These are phyloP conservation scores for Pichia gijzeniarum DNA, from an alignment of 805 yeast species.

Conservation along the genomic window DNA sequence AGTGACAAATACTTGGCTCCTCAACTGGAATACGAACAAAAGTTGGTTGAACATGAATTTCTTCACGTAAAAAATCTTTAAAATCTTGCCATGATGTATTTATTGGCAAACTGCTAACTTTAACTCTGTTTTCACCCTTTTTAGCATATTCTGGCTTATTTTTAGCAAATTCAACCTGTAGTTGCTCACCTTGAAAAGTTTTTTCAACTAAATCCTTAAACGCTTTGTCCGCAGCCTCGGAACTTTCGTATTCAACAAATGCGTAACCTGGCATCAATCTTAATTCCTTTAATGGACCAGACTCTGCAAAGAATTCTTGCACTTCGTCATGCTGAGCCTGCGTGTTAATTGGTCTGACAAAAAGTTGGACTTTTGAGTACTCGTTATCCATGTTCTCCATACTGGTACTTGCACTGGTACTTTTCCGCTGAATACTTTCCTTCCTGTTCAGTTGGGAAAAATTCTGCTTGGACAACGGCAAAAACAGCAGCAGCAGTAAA, in stretches of 20 bases:
- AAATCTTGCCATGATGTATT: slow-evolving; percentile 82
- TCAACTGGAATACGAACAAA: slow-evolving; percentile 48
- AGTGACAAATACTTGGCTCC: slow-evolving; percentile 40
- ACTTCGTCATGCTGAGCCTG: slow-evolving; percentile 43
- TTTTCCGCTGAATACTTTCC: too few species aligned
- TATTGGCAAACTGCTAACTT: slow-evolving; percentile 64
- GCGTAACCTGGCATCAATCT: slow-evolving; percentile 80
- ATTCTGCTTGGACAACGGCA: too few species aligned
- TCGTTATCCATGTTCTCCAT: slow-evolving; percentile 14
- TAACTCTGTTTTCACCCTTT: slow-evolving; percentile 69
- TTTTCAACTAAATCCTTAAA: slow-evolving; percentile 39
- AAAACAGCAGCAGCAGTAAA: too few species aligned
- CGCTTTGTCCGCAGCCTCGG: slow-evolving; percentile 48
- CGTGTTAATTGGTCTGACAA: slow-evolving; percentile 34
- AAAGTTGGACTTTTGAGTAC: slow-evolving; percentile 32
- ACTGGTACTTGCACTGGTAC: background rate
- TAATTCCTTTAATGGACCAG: slow-evolving; percentile 63
- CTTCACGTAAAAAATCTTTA: slow-evolving; percentile 84
- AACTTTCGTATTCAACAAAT: slow-evolving; percentile 75
- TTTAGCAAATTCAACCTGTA: slow-evolving; percentile 49
- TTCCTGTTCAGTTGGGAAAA: too few species aligned
- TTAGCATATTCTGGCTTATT: slow-evolving; percentile 47
- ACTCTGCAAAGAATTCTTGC: slow-evolving; percentile 59
- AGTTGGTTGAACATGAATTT: slow-evolving; percentile 55
- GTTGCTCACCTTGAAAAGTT: slow-evolving; percentile 43